Conservation (phyloP, 1,284 basidiomycete genomes). For the Fomitopsis pinicola region DNA sequence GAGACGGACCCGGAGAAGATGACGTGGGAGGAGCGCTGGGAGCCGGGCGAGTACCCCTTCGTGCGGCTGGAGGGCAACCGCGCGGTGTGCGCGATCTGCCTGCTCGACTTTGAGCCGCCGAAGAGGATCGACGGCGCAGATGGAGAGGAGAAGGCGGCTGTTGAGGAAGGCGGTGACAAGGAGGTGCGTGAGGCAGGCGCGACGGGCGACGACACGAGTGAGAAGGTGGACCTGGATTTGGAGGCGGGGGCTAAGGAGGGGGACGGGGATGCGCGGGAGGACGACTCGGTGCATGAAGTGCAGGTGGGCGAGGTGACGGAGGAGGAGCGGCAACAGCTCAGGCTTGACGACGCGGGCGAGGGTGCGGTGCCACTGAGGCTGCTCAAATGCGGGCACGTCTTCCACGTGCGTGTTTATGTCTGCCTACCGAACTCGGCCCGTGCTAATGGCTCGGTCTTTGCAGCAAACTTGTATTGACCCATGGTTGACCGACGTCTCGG, state of each 20-base stretch:
- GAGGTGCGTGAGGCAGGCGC: constrained; percentile 8
- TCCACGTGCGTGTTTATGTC: constrained; percentile 56
- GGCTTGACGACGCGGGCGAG: constrained; percentile 64
- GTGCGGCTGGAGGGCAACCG: constrained; percentile 74
- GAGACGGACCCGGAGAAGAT: constrained; percentile 31
- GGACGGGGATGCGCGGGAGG: neutral
- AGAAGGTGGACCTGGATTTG: constrained; percentile 1
- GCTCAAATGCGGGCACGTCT: constrained; percentile 73
- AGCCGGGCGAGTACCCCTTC: constrained; percentile 51
- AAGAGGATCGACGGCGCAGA: constrained; percentile 29
- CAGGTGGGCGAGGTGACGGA: constrained; percentile 36
- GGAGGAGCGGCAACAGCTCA: constrained; percentile 37
- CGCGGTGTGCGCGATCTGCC: constrained; percentile 76
- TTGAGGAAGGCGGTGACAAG: constrained; percentile 5
- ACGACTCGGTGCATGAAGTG: constrained; percentile 21
- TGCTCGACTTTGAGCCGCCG: constrained; percentile 79
- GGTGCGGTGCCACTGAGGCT: constrained; percentile 71
- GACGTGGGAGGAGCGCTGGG: constrained; percentile 49
- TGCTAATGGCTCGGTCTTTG: neutral
- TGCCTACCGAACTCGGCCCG: neutral
- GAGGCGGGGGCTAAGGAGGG: constrained; percentile 6
- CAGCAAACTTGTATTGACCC: constrained; percentile 79
- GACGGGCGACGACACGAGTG: neutral
- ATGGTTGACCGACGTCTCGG: constrained; percentile 75
- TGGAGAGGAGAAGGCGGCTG: constrained; percentile 11